Percentiles rank a stretch among this genome's conserved stretches.
These are phyloP conservation scores for Globisporangium megalacanthum DNA, from an alignment of 352 stramenopile genomes.

Conservation along the genomic window DNA sequence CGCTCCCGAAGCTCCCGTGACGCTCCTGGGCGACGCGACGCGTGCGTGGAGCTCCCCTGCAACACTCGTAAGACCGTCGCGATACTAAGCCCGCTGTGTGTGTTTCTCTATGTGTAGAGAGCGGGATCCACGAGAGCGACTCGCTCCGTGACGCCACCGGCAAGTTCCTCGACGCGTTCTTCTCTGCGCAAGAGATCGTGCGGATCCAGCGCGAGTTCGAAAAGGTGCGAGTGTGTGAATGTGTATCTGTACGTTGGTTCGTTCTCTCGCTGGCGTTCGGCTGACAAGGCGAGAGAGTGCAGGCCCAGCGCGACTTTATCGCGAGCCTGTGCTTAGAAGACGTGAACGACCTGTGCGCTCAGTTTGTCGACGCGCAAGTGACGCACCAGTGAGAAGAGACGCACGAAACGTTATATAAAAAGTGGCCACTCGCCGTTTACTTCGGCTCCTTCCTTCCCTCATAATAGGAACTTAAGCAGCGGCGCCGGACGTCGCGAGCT, in stretches of 20 bases:
- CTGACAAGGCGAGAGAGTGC: not conserved
- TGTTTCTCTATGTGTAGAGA: slow-evolving; percentile 3
- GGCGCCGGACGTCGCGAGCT: slow-evolving; percentile 5
- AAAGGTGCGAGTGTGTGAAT: slow-evolving; percentile 28
- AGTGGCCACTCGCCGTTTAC: not conserved
- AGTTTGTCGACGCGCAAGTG: slow-evolving; percentile 30
- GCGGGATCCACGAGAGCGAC: slow-evolving; percentile 30
- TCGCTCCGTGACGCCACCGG: slow-evolving; percentile 38
- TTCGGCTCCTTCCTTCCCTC: not conserved
- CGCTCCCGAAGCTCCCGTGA: not conserved
- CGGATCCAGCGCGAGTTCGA: slow-evolving; percentile 56
- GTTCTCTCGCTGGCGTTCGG: slow-evolving; percentile 4
- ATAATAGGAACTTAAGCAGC: not conserved
- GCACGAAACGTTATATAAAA: not conserved
- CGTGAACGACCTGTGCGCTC: slow-evolving; percentile 63
- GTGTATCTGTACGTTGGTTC: not conserved
- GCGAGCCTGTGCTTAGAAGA: slow-evolving; percentile 57
- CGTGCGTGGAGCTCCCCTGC: not conserved
- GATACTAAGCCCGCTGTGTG: not conserved
- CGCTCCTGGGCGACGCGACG: slow-evolving; percentile 1
- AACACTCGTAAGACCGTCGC: no score
- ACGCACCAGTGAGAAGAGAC: slow-evolving; percentile 9
- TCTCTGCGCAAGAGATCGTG: slow-evolving; percentile 47
- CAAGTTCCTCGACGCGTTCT: slow-evolving; percentile 66
- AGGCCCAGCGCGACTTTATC: slow-evolving; percentile 54